Conservation (phyloP, 2,329 filamentous ascomycete genomes). For the Epichloe sp. region DNA sequence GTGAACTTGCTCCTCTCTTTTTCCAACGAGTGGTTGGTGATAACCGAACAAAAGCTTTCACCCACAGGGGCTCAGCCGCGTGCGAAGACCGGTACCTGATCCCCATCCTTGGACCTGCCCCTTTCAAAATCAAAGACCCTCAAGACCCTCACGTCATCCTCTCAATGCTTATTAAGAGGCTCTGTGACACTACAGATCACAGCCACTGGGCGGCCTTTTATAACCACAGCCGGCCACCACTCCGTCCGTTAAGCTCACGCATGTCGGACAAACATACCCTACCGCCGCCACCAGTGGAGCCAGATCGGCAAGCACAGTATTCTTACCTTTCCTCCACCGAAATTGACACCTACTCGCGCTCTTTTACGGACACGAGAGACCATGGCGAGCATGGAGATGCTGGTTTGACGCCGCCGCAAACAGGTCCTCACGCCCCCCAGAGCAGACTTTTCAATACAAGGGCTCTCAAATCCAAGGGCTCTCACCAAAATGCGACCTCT, state of each 20-base stretch:
- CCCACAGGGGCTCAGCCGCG: not conserved
- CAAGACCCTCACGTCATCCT: not conserved
- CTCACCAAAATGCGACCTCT: not conserved
- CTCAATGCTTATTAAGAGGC: conserved; percentile 7
- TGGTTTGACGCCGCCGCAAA: not conserved
- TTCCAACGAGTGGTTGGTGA: not conserved
- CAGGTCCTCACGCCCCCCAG: not conserved
- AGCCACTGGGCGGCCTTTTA: conserved; percentile 42
- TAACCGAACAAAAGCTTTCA: not conserved
- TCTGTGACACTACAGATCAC: conserved; percentile 27
- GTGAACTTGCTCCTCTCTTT: not conserved
- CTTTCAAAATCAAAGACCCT: not conserved
- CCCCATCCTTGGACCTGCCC: not conserved
- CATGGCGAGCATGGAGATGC: not conserved
- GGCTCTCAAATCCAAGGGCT: not conserved
- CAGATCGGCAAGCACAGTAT: conserved; percentile 44
- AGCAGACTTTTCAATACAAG: not conserved
- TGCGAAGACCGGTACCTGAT: not conserved
- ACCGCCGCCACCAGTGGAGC: conserved; percentile 37
- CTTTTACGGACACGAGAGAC: conserved; percentile 24
- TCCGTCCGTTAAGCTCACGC: conserved; percentile 34
- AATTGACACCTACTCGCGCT: conserved; percentile 29
- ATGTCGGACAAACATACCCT: conserved; percentile 45
- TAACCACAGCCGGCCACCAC: conserved; percentile 36
- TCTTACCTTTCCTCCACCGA: conserved; percentile 34